Conservation (phyloP, 768 basidiomycete genomes). For the Pisolithus tinctorius region DNA sequence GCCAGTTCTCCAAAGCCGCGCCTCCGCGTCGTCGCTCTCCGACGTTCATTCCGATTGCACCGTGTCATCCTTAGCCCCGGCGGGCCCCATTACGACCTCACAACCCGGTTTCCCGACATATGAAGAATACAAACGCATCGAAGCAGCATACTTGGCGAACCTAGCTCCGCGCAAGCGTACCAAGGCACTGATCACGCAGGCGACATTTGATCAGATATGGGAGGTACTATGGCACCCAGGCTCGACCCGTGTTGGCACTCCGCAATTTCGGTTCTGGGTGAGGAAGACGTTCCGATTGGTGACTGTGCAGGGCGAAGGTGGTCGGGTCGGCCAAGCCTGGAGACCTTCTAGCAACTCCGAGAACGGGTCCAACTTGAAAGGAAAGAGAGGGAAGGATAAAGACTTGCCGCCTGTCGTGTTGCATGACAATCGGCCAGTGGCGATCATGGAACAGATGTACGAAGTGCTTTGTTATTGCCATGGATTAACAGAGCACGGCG, state of each 20-base stretch:
- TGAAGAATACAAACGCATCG: constrained; percentile 52
- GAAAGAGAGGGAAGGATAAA: not conserved
- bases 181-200: constrained; percentile 69
- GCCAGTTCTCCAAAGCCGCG: constrained; percentile 2
- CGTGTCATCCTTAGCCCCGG: constrained; percentile 1
- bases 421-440: constrained; percentile 68
- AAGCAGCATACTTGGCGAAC: constrained; percentile 49
- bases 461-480: constrained; percentile 73
- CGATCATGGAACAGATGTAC: constrained; percentile 72
- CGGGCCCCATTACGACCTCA: constrained; percentile 5
- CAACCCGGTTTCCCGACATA: constrained; percentile 55
- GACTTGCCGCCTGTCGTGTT: constrained; percentile 42
- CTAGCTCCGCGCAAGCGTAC: constrained; percentile 52
- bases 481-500: constrained; percentile 57
- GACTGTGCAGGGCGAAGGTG: constrained; percentile 19
- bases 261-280: constrained; percentile 80
- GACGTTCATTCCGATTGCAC: not conserved
- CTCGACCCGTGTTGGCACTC: constrained; percentile 38
- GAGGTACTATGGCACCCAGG: constrained; percentile 53
- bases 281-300: constrained; percentile 68
- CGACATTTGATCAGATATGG: constrained; percentile 68
- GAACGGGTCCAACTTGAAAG: too few relatives aligned
- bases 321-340: constrained; percentile 14
- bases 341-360: not conserved
- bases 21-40: constrained; percentile 3